Conservation (phyloP, 2,329 filamentous ascomycete genomes). For the Aspergillus ustus region DNA sequence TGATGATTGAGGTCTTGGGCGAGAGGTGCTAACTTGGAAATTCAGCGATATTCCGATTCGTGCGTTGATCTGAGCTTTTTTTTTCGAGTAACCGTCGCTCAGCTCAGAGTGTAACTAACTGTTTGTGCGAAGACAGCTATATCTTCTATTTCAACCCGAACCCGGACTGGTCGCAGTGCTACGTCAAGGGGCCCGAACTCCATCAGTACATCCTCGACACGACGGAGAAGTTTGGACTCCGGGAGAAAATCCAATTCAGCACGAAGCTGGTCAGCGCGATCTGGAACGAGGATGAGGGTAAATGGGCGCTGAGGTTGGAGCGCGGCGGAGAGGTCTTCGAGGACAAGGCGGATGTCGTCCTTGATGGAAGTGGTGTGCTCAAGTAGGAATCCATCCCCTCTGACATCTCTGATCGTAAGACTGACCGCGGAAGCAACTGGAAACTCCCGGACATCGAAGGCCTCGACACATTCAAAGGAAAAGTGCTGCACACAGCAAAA, state of each 20-base stretch:
- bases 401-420: neutral
- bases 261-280: slow-evolving; percentile 37
- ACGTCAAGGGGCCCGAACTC: slow-evolving; percentile 48
- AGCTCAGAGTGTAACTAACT: neutral
- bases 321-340: slow-evolving; percentile 20
- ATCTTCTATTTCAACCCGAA: slow-evolving; percentile 29
- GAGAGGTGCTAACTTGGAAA: neutral
- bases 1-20: too few relatives aligned
- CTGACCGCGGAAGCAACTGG: slow-evolving; percentile 23
- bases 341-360: slow-evolving; percentile 32
- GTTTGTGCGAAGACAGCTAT: neutral
- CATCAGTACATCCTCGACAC: slow-evolving; percentile 47
- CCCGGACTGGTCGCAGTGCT: slow-evolving; percentile 49
- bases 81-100: neutral
- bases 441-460: slow-evolving; percentile 28
- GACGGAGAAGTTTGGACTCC: slow-evolving; percentile 45
- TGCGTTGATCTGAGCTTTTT: neutral
- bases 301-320: slow-evolving; percentile 26
- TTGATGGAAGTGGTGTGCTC: slow-evolving; percentile 35
- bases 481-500: slow-evolving; percentile 42
- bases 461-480: slow-evolving; percentile 38
- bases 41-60: slow-evolving; percentile 1
- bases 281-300: slow-evolving; percentile 39
- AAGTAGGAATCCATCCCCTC: slow-evolving; percentile 18
- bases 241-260: slow-evolving; percentile 34